Conservation (phyloP, 345 rosid genomes). For the Eucalyptus cloeziana region DNA sequence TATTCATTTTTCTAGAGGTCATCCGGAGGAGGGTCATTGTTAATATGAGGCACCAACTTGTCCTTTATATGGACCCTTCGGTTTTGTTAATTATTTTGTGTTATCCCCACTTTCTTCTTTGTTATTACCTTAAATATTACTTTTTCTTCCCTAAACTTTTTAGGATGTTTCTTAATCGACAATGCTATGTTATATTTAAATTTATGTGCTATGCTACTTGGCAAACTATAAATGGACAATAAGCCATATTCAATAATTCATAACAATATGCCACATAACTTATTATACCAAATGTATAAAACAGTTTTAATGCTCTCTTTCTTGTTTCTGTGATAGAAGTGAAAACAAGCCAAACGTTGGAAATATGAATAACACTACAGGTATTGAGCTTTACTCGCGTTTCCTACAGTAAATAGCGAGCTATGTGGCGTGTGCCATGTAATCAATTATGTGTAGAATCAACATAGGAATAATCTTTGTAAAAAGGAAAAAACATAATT, state of each 20-base stretch:
- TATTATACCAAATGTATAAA: background rate
- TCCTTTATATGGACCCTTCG: background rate
- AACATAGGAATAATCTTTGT: background rate
- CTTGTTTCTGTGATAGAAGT: background rate
- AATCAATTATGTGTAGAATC: background rate
- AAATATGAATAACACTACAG: background rate
- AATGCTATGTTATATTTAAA: too few relatives aligned
- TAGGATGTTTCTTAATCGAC: background rate
- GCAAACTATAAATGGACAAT: background rate
- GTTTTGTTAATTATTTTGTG: background rate
- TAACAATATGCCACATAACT: background rate
- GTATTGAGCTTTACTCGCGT: background rate
- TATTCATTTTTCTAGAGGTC: too few relatives aligned
- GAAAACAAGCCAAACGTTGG: background rate
- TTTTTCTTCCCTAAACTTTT: background rate
- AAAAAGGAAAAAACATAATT: background rate
- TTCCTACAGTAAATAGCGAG: rapidly evolving
- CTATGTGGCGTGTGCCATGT: background rate
- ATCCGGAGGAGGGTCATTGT: too few relatives aligned
- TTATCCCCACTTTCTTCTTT: background rate
- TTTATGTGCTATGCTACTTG: background rate
- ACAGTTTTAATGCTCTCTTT: background rate
- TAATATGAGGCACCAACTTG: background rate
- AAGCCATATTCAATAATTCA: background rate
- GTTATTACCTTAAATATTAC: too few relatives aligned